A percentile compares a stretch with the other conserved stretches of the same genome.
phyloP scores from a whole-genome alignment of 2,329 filamentous ascomycete species.

The Bretziella fagacearum region DNA sequence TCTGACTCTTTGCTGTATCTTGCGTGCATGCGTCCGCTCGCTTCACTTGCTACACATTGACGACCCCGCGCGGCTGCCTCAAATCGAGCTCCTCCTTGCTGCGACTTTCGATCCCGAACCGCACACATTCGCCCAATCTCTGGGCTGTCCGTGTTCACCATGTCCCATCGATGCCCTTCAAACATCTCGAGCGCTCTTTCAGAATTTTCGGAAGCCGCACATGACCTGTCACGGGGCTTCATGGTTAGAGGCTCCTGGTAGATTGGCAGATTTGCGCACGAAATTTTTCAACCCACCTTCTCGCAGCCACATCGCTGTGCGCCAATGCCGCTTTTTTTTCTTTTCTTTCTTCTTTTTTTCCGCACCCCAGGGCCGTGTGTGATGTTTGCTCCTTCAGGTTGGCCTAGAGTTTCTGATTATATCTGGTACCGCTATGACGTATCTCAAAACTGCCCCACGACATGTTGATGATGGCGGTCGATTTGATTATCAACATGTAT shows the following conservation, averaged over 20 bases:
- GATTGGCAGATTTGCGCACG: not conserved
- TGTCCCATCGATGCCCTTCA: no score
- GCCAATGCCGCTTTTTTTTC: slow-evolving; percentile 4
- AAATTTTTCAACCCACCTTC: not conserved
- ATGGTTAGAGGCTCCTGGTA: not conserved
- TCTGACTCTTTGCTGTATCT: no score
- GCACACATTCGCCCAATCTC: no score
- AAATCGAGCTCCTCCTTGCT: no score
- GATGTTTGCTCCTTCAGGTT: not conserved
- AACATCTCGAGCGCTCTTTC: not conserved
- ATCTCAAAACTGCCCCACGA: not conserved
- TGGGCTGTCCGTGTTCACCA: no score
- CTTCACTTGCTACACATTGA: no score
- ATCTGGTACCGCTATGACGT: slow-evolving; percentile 6
- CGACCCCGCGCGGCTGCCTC: no score
- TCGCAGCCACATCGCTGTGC: not conserved
- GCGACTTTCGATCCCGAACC: no score
- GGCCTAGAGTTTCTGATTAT: not conserved
- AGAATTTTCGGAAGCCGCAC: no score
- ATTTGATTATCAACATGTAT: not conserved
- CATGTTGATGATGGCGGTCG: not conserved
- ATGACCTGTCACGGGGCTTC: not conserved
- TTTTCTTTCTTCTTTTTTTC: not conserved
- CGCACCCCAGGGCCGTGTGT: slow-evolving; percentile 3
- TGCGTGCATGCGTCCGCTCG: no score